Base-by-base conservation (phyloP, 2,329 filamentous ascomycete species). In the Aspergillus ibericus region DNA sequence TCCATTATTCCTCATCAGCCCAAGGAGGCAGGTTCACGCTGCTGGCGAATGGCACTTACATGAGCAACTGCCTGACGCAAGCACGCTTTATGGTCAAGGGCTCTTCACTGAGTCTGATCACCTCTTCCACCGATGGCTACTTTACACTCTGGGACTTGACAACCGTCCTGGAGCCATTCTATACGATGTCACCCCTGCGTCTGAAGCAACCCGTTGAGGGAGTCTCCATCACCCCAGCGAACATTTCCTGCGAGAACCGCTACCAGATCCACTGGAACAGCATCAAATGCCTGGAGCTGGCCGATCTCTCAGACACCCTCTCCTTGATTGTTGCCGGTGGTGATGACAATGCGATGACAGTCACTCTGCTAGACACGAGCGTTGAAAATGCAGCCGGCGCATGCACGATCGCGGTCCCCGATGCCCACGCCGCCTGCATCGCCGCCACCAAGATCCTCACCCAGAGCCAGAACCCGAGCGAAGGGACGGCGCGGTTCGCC, bases 41-140 rank as follows among this genome's bases (percentile, higher is more conserved):
- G 0, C 61, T 88, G 0, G 81, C 81, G 0, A 74, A 74, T 34
- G 85, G 85, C 5, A 77, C 74, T 55, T 92, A 91, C 70, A 91
- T 86, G 5, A 88, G 87, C 7, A 86, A 87, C 10, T 96, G 92
- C 68, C 78, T 96, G 29, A 95, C 89, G 5, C 87, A 93, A 70
- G 76, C 78, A 20, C 67, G 70, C 46, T 79, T 78, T 59, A 63
- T 77, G 53, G 72, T 71, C 2, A 72, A 56, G 5, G 60, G 38
- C 63, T 83, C 50, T 73, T 73, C 92, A 18, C 53, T 75, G 10
- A 66, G 63, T 9, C 60, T 79, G 2, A 65, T 78, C n/a, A 92
- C 90, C 1, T 86, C 88, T 1, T 88, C 90, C 1, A 96, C 93
- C 0, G 93, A 98, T 70, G 93, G 93, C 0, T 83, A 89, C 66